A percentile compares a stretch with the other conserved stretches of the same genome.
Conservation (phyloP, 192 early-diverging fungal species). For the Backusella luteola region DNA sequence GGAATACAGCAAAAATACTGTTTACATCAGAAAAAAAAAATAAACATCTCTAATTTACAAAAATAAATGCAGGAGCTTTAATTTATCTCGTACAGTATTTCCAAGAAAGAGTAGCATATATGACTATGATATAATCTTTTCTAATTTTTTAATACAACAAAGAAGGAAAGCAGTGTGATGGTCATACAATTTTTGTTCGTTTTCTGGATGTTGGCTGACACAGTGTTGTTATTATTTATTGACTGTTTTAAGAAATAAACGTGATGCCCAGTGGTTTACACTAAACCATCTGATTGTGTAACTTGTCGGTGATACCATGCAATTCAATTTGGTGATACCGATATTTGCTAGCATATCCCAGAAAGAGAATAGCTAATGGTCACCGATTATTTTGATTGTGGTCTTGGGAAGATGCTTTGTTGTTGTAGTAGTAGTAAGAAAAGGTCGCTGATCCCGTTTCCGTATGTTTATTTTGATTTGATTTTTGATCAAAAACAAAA, state of each 20-base stretch:
- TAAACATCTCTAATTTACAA: not conserved
- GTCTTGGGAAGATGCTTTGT: not conserved
- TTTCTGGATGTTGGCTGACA: not conserved
- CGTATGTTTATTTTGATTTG: not conserved
- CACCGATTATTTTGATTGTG: not conserved
- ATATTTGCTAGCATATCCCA: constrained; percentile 1
- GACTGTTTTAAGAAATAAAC: not conserved
- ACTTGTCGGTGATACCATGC: not conserved
- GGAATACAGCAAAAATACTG: not conserved
- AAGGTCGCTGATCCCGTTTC: not conserved
- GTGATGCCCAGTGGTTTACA: not conserved
- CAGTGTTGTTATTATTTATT: not conserved
- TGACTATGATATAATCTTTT: not conserved
- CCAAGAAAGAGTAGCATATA: not conserved
- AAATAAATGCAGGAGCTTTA: not conserved
- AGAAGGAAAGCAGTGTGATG: not conserved
- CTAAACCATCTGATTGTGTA: not conserved
- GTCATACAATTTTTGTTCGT: not conserved
- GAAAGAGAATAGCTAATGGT: not conserved
- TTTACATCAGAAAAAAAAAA: not conserved
- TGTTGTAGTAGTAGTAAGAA: not conserved
- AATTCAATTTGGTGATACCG: not conserved
- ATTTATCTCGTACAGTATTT: not conserved
- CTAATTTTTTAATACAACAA: not conserved
- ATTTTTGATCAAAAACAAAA: constrained; percentile 1